Evolutionary conservation across 2,329 filamentous ascomycete genomes (phyloP).

Genomic region (Daldinia eschscholtzii): DNA sequence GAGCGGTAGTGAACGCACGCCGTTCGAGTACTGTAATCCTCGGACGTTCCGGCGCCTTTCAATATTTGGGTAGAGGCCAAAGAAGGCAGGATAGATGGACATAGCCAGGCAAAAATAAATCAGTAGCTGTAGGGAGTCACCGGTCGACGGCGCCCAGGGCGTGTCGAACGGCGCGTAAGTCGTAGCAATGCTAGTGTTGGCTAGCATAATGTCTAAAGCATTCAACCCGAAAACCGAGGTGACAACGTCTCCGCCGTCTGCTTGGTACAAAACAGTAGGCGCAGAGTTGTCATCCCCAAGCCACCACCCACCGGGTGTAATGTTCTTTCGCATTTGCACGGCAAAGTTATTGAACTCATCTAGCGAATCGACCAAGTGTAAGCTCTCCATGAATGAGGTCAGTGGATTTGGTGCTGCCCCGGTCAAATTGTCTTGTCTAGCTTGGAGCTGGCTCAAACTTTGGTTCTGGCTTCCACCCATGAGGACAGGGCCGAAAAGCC

Average conservation of each 20-base stretch:
- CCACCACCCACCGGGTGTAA: conserved; percentile 85
- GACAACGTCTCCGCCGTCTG: conserved; percentile 68
- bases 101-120: conserved; percentile 86
- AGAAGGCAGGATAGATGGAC: conserved; percentile 85
- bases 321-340: conserved; percentile 70
- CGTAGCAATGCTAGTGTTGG: conserved; percentile 76
- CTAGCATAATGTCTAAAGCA: conserved; percentile 73
- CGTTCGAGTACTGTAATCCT: conserved; percentile 91
- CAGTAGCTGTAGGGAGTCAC: conserved; percentile 81
- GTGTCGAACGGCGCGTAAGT: conserved; percentile 81
- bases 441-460: neutral
- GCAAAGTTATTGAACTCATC: conserved; percentile 78
- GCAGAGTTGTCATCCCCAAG: conserved; percentile 70
- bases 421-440: conserved; percentile 15
- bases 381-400: conserved; percentile 50
- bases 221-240: conserved; percentile 74
- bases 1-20: conserved; percentile 82
- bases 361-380: conserved; percentile 72
- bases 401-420: conserved; percentile 23
- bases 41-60: conserved; percentile 84
- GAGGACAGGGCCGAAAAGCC: conserved; percentile 59
- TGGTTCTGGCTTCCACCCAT: conserved; percentile 38
- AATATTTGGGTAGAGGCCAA: conserved; percentile 87
- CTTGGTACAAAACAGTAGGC: conserved; percentile 79
- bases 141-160: conserved; percentile 76